Conservation (phyloP, 164 flowering plant species). For the Magnolia officinalis region DNA sequence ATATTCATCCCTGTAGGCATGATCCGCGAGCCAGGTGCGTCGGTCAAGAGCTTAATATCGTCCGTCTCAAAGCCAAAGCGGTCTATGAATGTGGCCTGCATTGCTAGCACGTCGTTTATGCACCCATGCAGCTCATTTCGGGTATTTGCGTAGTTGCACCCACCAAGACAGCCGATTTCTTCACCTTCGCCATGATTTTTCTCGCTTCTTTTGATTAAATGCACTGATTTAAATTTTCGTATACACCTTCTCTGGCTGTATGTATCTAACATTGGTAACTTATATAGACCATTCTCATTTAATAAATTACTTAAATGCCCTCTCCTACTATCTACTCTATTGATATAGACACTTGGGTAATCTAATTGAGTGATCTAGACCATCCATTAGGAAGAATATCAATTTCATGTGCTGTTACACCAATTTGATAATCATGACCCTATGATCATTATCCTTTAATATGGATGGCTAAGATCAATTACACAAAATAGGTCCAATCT, state of each 20-base stretch:
- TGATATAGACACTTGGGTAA: no score
- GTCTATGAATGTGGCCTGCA: slow-evolving; percentile 35
- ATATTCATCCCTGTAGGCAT: slow-evolving; percentile 72
- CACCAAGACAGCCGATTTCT: slow-evolving; percentile 54
- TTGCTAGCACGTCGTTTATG: slow-evolving; percentile 64
- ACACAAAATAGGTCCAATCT: no score
- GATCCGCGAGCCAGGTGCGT: slow-evolving; percentile 34
- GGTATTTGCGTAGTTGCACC: slow-evolving; percentile 61
- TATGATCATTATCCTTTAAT: no score
- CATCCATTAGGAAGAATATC: no score
- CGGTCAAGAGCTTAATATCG: slow-evolving; percentile 47
- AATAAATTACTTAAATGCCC: slow-evolving; percentile 3
- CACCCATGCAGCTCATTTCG: slow-evolving; percentile 65
- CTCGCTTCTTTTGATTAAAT: background rate
- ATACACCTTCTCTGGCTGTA: background rate
- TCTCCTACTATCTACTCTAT: background rate
- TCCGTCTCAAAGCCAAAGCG: slow-evolving; percentile 48
- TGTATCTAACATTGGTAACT: no score
- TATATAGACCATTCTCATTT: slow-evolving; percentile 1
- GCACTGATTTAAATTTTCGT: no score
- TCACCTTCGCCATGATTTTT: slow-evolving; percentile 14
- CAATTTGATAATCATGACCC: no score
- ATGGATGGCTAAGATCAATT: no score
- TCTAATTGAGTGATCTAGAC: no score
- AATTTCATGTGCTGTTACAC: no score